phyloP scores from a whole-genome alignment of 441 rosid species.

The Breynia disticha region DNA sequence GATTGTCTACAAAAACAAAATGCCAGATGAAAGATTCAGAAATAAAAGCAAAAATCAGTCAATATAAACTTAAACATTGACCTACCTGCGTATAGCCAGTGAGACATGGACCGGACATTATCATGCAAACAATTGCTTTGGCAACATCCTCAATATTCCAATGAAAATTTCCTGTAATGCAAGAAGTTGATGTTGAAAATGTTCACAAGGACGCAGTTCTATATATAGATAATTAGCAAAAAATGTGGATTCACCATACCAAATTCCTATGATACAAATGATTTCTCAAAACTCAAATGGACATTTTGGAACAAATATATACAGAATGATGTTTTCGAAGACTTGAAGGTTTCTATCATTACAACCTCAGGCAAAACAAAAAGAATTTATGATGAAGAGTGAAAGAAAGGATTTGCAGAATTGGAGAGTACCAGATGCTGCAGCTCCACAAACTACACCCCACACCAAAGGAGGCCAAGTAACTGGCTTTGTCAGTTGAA shows the following conservation, averaged over 20 bases:
- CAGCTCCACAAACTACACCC: conserved; percentile 98
- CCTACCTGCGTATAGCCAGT: conserved; percentile 87
- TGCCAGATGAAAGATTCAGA: not conserved
- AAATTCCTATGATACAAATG: too few relatives aligned
- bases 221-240: too few relatives aligned
- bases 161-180: conserved; percentile 70
- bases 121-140: conserved; percentile 84
- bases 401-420: not conserved
- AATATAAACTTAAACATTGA: conserved; percentile 7
- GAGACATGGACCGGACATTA: conserved; percentile 94
- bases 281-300: too few relatives aligned
- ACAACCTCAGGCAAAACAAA: too few relatives aligned
- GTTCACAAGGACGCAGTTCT: not conserved
- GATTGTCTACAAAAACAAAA: conserved; percentile 45
- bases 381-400: too few relatives aligned
- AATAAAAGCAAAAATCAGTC: conserved; percentile 4
- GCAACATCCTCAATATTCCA: conserved; percentile 91
- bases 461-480: conserved; percentile 98
- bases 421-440: conserved; percentile 78
- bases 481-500: conserved; percentile 93
- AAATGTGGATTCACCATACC: too few relatives aligned
- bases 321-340: too few relatives aligned
- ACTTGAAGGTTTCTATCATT: too few relatives aligned
- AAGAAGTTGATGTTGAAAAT: conserved; percentile 2
- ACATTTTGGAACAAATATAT: too few relatives aligned